Base-by-base conservation (phyloP, 805 yeast genomes). In the Hemisphaericaspora nanyangensis region DNA sequence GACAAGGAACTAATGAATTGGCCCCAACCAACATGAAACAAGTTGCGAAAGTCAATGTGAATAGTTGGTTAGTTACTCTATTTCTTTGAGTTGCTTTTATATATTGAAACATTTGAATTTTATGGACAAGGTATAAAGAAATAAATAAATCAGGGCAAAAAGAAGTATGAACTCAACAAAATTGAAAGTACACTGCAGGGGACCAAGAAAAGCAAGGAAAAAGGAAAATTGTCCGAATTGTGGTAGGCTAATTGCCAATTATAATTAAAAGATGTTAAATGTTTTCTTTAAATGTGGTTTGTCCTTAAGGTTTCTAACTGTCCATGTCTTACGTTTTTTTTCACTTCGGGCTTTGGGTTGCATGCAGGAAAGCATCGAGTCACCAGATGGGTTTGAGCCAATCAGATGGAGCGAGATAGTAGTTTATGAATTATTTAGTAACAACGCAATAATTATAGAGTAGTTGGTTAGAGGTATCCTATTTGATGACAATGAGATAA, bases 31-130 rank as follows among this genome's bases (percentile, higher is more conserved):
- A 43, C 37, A 60, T 53, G 42, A 84, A 75, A 27, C 90, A 83
- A 20, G 85, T 77, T n/a, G 82, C 71, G 46, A 83, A 83, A 0
- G 93, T 83, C 15, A 88, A 78, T 17, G 82, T 76, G 60, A 84
- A 84, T 43, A 84, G 65, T 11, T 86, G 80, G 34, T 75, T 72
- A 17, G 88, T 81, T 37, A 83, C 63, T 45, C 65, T 65, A 40
- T 70, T 68, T 53, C 85, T 70, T 35, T 72, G 70, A 4, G 78
- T 66, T 8, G 86, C 85, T 60, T 68, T 77, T 44, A 79, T 65
- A 19, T 54, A 45, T 16, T 46, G 42, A 51, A 66, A 75, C 82
- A 78, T 79, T 31, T n/a, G n/a, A n/a, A n/a, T n/a, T n/a, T n/a
- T n/a, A n/a, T n/a, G n/a, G n/a, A n/a, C n/a, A n/a, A n/a, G n/a